These are phyloP conservation scores for Westerdykella sp. DNA, from an alignment of 2,329 filamentous ascomycete genomes.

Conservation along the genomic window DNA sequence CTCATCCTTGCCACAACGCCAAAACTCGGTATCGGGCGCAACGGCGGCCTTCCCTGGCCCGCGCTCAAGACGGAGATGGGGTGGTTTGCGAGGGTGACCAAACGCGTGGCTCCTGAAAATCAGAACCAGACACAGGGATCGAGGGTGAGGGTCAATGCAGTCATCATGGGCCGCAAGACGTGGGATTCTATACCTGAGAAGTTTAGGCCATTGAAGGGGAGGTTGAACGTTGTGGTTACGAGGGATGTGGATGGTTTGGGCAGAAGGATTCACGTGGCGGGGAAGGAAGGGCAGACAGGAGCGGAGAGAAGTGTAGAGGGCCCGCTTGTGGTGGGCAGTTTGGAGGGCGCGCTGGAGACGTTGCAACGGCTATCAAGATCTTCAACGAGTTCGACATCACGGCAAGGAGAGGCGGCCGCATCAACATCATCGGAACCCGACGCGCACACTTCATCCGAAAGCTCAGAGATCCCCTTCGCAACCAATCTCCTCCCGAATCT, in stretches of 20 bases:
- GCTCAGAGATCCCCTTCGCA: neutral
- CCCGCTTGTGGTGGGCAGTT: conserved; percentile 53
- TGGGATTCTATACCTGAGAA: conserved; percentile 81
- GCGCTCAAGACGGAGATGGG: conserved; percentile 86
- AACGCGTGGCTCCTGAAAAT: conserved; percentile 46
- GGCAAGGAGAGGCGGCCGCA: neutral
- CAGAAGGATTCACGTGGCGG: conserved; percentile 7
- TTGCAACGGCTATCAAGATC: conserved; percentile 7
- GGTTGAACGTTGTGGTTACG: conserved; percentile 78
- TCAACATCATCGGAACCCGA: neutral
- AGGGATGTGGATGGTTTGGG: conserved; percentile 33
- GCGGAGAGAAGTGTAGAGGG: conserved; percentile 23
- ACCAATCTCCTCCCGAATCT: too few relatives aligned
- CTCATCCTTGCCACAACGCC: conserved; percentile 91
- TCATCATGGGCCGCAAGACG: conserved; percentile 97
- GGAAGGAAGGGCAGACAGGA: neutral
- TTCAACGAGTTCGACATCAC: neutral
- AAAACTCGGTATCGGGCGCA: conserved; percentile 78
- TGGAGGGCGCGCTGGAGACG: conserved; percentile 50
- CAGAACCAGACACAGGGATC: neutral
- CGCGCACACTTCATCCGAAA: too few relatives aligned
- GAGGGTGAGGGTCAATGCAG: conserved; percentile 47
- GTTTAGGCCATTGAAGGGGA: conserved; percentile 71
- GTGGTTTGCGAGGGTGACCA: conserved; percentile 89
- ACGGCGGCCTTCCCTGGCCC: conserved; percentile 79